Percentiles rank a stretch among this genome's conserved stretches.
Conservation (phyloP, 345 rosid species). For the Hypericum perforatum region DNA sequence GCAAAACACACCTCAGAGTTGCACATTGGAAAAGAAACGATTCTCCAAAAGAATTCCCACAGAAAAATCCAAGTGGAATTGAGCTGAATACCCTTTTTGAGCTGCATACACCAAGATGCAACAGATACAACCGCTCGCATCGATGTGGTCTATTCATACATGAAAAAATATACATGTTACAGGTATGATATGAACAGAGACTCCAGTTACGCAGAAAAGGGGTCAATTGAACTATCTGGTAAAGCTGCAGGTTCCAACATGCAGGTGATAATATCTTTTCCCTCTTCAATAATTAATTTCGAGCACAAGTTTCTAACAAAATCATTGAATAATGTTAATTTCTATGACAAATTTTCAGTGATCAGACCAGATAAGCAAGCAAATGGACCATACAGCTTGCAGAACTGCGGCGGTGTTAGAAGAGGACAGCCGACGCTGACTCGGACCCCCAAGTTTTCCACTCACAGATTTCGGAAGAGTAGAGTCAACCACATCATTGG, state of each 20-base stretch:
- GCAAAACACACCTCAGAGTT: slow-evolving; percentile 51
- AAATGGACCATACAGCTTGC: slow-evolving; percentile 56
- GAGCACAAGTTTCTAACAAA: too few species aligned
- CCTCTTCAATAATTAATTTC: too few species aligned
- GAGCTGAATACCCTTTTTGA: slow-evolving; percentile 31
- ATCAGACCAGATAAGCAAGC: slow-evolving; percentile 1
- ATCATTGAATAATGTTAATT: too few species aligned
- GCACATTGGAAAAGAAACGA: slow-evolving; percentile 34
- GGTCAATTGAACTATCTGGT: too few species aligned
- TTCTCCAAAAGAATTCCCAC: slow-evolving; percentile 58
- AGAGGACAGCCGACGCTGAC: slow-evolving; percentile 79
- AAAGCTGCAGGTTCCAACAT: too few species aligned
- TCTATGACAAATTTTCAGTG: too few species aligned
- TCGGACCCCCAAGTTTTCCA: slow-evolving; percentile 94
- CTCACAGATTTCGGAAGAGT: slow-evolving; percentile 57
- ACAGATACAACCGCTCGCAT: slow-evolving; percentile 52
- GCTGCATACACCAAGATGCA: slow-evolving; percentile 43
- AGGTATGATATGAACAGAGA: background rate
- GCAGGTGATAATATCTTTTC: too few species aligned
- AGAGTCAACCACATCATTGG: slow-evolving; percentile 26
- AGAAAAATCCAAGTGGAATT: slow-evolving; percentile 38
- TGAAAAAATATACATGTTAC: slow-evolving; percentile 7
- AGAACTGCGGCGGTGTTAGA: slow-evolving; percentile 55
- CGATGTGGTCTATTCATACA: slow-evolving; percentile 45
- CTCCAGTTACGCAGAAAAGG: background rate